Evolutionary conservation across 225 moss, liverwort and hornwort species (phyloP).

Genomic region (Neckera pumila): DNA sequence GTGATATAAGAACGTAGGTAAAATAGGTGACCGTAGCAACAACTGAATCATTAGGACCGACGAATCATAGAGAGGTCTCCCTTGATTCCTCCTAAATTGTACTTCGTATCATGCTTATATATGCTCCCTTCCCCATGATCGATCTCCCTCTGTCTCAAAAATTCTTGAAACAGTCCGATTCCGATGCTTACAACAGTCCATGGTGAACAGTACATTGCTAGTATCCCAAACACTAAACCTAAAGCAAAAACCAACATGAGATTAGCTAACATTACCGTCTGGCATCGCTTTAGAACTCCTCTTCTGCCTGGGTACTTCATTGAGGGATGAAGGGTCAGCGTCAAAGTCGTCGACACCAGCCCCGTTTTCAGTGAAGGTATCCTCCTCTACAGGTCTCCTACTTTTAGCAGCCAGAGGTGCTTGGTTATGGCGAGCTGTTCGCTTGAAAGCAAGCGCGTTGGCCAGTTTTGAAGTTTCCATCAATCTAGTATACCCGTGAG

Average conservation of each 20-base stretch:
- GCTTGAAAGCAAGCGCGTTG: background rate
- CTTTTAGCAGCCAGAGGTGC: conserved; percentile 2
- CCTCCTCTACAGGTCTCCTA: conserved; percentile 21
- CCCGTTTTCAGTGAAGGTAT: background rate
- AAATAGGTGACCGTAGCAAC: background rate
- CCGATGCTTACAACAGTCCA: background rate
- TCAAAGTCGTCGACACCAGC: conserved; percentile 15
- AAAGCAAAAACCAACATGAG: background rate
- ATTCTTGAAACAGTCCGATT: background rate
- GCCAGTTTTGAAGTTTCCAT: background rate
- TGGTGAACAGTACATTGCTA: background rate
- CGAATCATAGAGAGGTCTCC: background rate
- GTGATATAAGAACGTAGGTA: background rate
- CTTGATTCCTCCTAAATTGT: background rate
- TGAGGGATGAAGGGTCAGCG: background rate
- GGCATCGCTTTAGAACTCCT: background rate
- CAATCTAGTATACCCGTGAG: background rate
- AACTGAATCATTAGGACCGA: background rate
- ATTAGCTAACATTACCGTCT: conserved; percentile 10
- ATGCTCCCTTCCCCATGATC: background rate
- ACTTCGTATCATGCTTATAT: background rate
- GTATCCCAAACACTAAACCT: background rate
- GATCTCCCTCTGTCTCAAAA: background rate
- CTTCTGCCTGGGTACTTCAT: conserved; percentile 6
- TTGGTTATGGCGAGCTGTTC: background rate